Evolutionary conservation across 2,329 filamentous ascomycete species (phyloP).

Genomic region (Penicillium sp.): DNA sequence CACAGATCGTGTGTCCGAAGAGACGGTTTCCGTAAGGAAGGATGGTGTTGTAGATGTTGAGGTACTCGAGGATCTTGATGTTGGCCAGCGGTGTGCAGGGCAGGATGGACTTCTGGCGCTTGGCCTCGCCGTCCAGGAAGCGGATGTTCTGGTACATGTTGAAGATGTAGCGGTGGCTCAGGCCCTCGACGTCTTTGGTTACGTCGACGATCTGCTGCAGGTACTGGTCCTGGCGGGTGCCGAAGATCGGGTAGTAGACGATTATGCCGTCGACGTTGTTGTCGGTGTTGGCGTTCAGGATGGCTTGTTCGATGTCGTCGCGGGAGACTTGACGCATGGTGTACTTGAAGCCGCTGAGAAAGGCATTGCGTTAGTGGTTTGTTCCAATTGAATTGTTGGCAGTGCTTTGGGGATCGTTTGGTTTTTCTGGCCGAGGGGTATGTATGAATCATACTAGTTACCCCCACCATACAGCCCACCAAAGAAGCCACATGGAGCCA

Average conservation of each 20-base stretch:
- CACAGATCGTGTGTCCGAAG: slow-evolving; percentile 89
- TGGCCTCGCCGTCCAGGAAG: slow-evolving; percentile 69
- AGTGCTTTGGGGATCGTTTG: neutral
- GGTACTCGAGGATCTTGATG: slow-evolving; percentile 93
- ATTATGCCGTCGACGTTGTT: slow-evolving; percentile 79
- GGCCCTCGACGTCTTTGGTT: slow-evolving; percentile 90
- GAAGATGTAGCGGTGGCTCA: slow-evolving; percentile 90
- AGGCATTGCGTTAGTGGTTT: slow-evolving; percentile 19
- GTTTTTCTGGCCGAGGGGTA: slow-evolving; percentile 21
- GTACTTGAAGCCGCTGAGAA: slow-evolving; percentile 77
- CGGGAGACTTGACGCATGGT: slow-evolving; percentile 79
- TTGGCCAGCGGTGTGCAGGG: slow-evolving; percentile 95
- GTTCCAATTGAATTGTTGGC: neutral
- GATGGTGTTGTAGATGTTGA: slow-evolving; percentile 95
- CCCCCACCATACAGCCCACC: slow-evolving; percentile 12
- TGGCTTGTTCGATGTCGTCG: slow-evolving; percentile 83
- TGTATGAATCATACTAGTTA: slow-evolving; percentile 20
- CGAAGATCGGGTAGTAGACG: slow-evolving; percentile 98
- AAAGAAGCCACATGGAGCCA: slow-evolving; percentile 3
- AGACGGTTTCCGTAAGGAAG: slow-evolving; percentile 88
- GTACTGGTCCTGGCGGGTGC: slow-evolving; percentile 85
- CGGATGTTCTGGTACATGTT: slow-evolving; percentile 99
- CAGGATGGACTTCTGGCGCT: slow-evolving; percentile 82
- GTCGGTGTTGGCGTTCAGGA: slow-evolving; percentile 81
- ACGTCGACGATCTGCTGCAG: slow-evolving; percentile 91